These are phyloP conservation scores for Chernovozyma sophiae-reginae DNA, from an alignment of 1,139 yeast species.

Conservation along the genomic window DNA sequence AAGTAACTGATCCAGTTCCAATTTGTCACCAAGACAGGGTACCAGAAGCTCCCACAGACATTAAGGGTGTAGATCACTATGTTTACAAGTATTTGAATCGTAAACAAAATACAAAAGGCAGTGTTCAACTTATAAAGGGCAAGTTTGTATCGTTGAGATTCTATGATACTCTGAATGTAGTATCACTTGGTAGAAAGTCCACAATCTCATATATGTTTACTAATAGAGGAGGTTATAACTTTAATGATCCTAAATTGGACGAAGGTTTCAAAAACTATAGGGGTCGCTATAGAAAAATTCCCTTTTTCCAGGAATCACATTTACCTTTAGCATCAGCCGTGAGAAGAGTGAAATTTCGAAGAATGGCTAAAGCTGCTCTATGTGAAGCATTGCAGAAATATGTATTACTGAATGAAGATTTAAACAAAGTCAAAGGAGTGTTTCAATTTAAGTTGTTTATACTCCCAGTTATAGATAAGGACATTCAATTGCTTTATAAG, in stretches of 20 bases:
- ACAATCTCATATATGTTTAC: conserved; percentile 36
- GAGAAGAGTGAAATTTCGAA: conserved; percentile 26
- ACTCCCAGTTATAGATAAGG: conserved; percentile 34
- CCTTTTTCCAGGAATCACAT: conserved; percentile 21
- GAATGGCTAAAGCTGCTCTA: conserved; percentile 21
- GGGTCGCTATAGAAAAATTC: conserved; percentile 22
- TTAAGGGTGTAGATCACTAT: conserved; percentile 32
- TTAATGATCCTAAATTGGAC: conserved; percentile 26
- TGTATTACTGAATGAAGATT: conserved; percentile 10
- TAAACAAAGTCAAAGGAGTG: conserved; percentile 29
- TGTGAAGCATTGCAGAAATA: conserved; percentile 16
- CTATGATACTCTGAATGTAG: conserved; percentile 21
- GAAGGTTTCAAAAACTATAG: conserved; percentile 19
- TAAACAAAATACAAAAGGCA: conserved; percentile 10
- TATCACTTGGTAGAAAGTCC: conserved; percentile 32
- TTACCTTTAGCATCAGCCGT: conserved; percentile 35
- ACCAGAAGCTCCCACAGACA: conserved; percentile 30
- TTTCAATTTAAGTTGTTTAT: conserved; percentile 35
- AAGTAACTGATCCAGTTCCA: conserved; percentile 1
- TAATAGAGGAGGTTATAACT: conserved; percentile 23
- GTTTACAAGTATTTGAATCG: conserved; percentile 18
- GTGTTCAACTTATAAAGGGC: conserved; percentile 20
- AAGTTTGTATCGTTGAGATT: conserved; percentile 24
- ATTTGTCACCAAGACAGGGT: conserved; percentile 10
- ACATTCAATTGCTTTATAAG: conserved; percentile 23